Conservation (phyloP, 208 protist genomes). For the Naegleria fowleri region DNA sequence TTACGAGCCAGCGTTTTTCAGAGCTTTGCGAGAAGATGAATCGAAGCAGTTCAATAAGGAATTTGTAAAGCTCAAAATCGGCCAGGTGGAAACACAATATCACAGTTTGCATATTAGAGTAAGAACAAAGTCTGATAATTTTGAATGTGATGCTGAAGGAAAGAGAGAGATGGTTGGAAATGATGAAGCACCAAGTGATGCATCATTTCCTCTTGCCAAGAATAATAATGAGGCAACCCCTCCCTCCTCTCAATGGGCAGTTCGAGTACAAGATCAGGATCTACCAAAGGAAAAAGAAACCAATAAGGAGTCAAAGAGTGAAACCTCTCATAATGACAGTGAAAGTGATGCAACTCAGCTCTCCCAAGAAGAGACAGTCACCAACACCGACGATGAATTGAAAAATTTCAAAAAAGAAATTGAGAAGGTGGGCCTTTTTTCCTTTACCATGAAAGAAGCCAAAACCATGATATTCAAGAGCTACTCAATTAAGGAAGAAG, state of each 20-base stretch:
- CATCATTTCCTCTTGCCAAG: background rate
- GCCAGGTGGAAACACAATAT: background rate
- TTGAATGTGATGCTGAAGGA: background rate
- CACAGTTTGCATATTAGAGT: slow-evolving; percentile 2
- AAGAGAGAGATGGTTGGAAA: background rate
- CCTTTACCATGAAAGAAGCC: background rate
- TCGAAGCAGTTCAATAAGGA: background rate
- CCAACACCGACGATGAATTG: background rate
- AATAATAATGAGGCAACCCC: background rate
- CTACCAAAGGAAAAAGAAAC: background rate
- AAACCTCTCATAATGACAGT: background rate
- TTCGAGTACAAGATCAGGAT: background rate
- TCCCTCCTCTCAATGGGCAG: background rate
- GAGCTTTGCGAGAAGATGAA: slow-evolving; percentile 10
- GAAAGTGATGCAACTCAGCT: background rate
- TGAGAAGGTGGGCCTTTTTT: background rate
- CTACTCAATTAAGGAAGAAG: background rate
- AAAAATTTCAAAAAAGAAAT: background rate
- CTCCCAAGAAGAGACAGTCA: background rate
- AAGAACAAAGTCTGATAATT: background rate
- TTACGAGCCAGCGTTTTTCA: slow-evolving; percentile 33
- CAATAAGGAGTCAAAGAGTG: background rate
- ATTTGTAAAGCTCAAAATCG: slow-evolving; percentile 4
- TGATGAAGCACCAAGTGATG: background rate
- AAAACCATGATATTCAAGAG: background rate